Evolutionary conservation across 2,329 filamentous ascomycete genomes (phyloP).

Genomic region (Cordyceps farinosa): DNA sequence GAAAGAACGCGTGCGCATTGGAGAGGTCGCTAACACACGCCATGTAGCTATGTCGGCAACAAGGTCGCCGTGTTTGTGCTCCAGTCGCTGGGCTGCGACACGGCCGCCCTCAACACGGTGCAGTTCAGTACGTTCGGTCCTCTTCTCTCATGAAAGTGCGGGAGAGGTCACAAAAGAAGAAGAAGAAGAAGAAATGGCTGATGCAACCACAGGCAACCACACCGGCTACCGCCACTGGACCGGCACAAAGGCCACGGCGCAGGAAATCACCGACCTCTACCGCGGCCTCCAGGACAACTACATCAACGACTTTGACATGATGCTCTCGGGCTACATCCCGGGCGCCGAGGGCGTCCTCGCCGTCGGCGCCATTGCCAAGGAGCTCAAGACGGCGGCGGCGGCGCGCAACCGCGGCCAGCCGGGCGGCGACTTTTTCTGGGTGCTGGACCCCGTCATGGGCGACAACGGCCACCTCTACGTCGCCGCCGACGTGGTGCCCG

Average conservation of each 20-base stretch:
- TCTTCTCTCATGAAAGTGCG: background rate
- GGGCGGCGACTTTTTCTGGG: constrained; percentile 83
- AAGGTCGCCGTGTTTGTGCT: constrained; percentile 95
- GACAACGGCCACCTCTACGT: constrained; percentile 93
- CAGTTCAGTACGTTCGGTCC: constrained; percentile 72
- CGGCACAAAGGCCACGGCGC: constrained; percentile 74
- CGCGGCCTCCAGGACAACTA: constrained; percentile 77
- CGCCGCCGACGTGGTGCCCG: constrained; percentile 83
- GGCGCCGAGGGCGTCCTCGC: constrained; percentile 79
- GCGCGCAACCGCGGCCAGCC: constrained; percentile 47
- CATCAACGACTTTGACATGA: constrained; percentile 86
- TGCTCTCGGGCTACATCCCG: constrained; percentile 92
- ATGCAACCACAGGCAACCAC: constrained; percentile 73
- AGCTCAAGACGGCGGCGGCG: constrained; percentile 62
- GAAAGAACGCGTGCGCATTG: background rate
- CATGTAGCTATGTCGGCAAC: constrained; percentile 84
- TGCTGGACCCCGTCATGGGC: constrained; percentile 96
- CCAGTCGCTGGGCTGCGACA: constrained; percentile 90
- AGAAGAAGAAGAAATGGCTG: background rate
- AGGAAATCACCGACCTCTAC: constrained; percentile 82
- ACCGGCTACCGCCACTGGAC: constrained; percentile 87
- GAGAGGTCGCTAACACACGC: background rate
- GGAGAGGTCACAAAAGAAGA: too few relatives aligned
- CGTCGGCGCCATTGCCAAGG: constrained; percentile 78
- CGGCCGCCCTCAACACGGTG: constrained; percentile 91